Percentiles rank a stretch among this genome's conserved stretches.
Conservation (phyloP, 371 early-diverging fungal species). For the Mucor plumbeus region DNA sequence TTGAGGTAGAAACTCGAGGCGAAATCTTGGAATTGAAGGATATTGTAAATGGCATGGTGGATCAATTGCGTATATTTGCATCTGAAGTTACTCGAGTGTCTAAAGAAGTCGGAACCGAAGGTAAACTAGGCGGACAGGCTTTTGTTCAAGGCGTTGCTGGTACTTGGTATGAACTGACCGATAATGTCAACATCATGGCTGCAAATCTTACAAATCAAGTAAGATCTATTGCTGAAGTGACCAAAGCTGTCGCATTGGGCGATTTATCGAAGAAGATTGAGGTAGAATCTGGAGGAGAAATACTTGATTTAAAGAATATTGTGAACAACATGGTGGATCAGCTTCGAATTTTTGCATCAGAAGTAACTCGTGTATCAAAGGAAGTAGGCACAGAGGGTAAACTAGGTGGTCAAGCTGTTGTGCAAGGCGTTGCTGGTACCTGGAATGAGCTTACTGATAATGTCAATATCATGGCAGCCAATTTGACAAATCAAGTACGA, state of each 20-base stretch:
- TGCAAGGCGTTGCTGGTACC: no score
- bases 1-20: slow-evolving; percentile 48
- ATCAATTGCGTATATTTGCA: slow-evolving; percentile 51
- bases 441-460: slow-evolving; percentile 41
- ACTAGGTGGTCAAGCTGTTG: not conserved
- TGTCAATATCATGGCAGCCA: slow-evolving; percentile 43
- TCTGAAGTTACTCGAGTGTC: slow-evolving; percentile 55
- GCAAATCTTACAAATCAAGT: slow-evolving; percentile 53
- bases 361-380: slow-evolving; percentile 50
- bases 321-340: slow-evolving; percentile 69
- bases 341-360: slow-evolving; percentile 38
- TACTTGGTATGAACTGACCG: slow-evolving; percentile 70
- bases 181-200: slow-evolving; percentile 60
- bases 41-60: slow-evolving; percentile 62
- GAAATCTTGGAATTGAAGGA: slow-evolving; percentile 59
- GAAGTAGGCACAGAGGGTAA: slow-evolving; percentile 41
- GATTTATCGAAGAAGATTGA: slow-evolving; percentile 67
- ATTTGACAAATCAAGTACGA: slow-evolving; percentile 59
- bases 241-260: slow-evolving; percentile 61
- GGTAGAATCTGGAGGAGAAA: slow-evolving; percentile 69
- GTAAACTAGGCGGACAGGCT: slow-evolving; percentile 44
- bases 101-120: slow-evolving; percentile 63
- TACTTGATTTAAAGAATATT: slow-evolving; percentile 65
- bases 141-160: slow-evolving; percentile 60
- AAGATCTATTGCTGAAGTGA: slow-evolving; percentile 60